These are phyloP conservation scores for Halteria grandinella DNA, from an alignment of 73 alveolate species.

Conservation along the genomic window DNA sequence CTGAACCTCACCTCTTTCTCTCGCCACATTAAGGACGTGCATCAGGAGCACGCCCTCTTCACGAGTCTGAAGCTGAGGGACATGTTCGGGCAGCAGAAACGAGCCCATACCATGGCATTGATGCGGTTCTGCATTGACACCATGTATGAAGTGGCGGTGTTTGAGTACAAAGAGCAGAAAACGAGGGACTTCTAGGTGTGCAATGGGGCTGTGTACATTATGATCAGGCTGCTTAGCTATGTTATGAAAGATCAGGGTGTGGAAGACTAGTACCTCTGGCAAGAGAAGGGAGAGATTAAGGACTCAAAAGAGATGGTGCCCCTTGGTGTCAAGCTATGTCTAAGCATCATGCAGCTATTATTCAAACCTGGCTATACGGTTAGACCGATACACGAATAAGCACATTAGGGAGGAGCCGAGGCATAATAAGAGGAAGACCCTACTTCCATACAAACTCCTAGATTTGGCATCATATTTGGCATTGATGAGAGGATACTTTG, in stretches of 20 bases:
- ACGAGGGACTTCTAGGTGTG: not conserved
- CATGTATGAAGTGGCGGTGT: not conserved
- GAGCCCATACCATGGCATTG: not conserved
- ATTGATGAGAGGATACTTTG: conserved; percentile 3
- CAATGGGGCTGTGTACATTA: not conserved
- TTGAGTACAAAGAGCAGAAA: not conserved
- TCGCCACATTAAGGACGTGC: not conserved
- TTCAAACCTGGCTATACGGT: conserved; percentile 20
- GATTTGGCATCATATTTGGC: not conserved
- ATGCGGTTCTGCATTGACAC: not conserved
- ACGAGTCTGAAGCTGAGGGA: not conserved
- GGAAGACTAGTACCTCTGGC: not conserved
- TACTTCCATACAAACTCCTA: too few species aligned
- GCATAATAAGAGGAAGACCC: too few species aligned
- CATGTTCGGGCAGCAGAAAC: not conserved
- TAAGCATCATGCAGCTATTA: not conserved
- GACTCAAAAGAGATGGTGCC: not conserved
- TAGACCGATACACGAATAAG: not conserved
- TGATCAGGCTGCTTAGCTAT: not conserved
- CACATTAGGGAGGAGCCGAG: too few species aligned
- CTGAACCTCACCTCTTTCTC: not conserved
- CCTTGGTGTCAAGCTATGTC: not conserved
- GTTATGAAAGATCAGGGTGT: not conserved
- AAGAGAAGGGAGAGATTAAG: not conserved
- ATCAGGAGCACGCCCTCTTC: not conserved